Base-by-base conservation (phyloP, 176 grass and related monocot species). In the Musa acuminata region DNA sequence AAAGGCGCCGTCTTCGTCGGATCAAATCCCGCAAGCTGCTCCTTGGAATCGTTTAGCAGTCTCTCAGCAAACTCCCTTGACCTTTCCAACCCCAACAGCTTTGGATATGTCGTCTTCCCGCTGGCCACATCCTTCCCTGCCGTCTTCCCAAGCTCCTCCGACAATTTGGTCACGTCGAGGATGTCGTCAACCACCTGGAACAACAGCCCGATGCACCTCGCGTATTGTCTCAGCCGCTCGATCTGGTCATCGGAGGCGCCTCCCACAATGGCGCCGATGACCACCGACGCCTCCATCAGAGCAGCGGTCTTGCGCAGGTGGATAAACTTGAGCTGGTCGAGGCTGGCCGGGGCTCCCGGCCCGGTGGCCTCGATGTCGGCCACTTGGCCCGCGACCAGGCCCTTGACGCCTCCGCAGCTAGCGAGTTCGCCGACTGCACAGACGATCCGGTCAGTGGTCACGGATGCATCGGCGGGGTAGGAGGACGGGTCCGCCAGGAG, bases 141-240 rank as follows among this genome's bases (percentile, higher is more conserved):
- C 20, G 72, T 74, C 52, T 74, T 74, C 72, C 72, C 72, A 22
- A 74, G 72, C 72, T 74, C 72, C 52, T 74, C 72, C 23, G 72
- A 74, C 50, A 22, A 57, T 12, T 55, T 74, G 11, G 72, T 74
- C 13, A 74, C 72, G 16, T 74, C 72, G 11, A 74, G 52, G 23
- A 74, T 74, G 17, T 74, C 72, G 16, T 74, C 72, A 8, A 74
- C 72, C 23, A 74, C 72, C 72, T 74, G 72, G 53, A 74, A 74
- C 72, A 74, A 35, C 50, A 74, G 53, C 1, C 72, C 72, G 5
- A 74, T 74, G 72, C 52, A 57, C 20, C 53, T 57, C 3, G 72
- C 53, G 27, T 74, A 58, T 2, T 55, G 55, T 13, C 72, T 74
- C 1, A 74, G 72, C 11, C 23, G 22, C 52, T 74, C 52, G 20